Conservation (phyloP, 208 protist species). For the Tritrichomonas foetus region DNA sequence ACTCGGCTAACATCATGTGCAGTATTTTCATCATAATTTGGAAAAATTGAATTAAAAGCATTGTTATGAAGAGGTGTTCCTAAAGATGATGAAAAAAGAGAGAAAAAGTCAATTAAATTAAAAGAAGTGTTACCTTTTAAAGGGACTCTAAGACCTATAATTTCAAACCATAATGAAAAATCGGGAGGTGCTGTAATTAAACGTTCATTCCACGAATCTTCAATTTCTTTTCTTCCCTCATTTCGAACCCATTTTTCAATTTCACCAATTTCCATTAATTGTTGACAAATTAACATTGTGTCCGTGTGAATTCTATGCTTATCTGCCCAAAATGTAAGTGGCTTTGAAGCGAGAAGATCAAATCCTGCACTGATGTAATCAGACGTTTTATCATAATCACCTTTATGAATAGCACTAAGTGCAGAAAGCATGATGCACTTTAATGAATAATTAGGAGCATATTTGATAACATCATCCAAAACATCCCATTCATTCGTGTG, state of each 20-base stretch:
- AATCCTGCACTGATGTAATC: background rate
- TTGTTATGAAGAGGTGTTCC: background rate
- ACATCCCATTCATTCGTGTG: background rate
- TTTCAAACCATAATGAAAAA: background rate
- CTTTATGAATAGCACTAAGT: background rate
- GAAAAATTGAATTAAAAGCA: conserved; percentile 12
- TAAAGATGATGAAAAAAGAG: background rate
- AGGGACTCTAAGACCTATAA: background rate
- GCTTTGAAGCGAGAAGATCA: background rate
- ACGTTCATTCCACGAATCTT: background rate
- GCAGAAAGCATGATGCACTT: background rate
- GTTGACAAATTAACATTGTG: background rate
- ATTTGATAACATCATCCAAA: background rate
- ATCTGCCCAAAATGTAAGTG: background rate
- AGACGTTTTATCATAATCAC: background rate
- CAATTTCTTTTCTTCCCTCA: background rate
- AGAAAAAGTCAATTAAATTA: background rate
- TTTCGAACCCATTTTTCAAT: background rate
- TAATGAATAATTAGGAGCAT: background rate
- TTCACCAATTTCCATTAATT: background rate
- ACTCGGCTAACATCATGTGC: background rate
- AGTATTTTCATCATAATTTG: background rate
- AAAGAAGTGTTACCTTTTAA: background rate
- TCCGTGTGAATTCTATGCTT: background rate
- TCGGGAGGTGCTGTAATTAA: background rate